phyloP scores from a whole-genome alignment of 352 stramenopile genomes.

The Globisporangium apiculatum region DNA sequence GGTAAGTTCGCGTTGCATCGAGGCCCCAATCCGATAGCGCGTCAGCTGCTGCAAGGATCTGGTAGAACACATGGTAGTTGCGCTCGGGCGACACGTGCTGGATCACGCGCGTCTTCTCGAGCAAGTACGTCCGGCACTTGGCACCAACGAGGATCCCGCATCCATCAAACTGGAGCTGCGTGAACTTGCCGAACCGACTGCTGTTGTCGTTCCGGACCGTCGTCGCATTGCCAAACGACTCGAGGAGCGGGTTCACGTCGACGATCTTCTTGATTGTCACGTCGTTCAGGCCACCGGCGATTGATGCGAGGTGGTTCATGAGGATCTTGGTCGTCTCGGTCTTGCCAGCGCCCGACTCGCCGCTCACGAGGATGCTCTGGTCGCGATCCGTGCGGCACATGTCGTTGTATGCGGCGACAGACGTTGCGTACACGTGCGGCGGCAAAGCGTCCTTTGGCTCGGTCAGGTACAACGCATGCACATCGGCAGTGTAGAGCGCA shows the following conservation, averaged over 20 bases:
- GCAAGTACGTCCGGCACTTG: conserved; percentile 94
- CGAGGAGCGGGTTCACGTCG: conserved; percentile 77
- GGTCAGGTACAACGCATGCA: conserved; percentile 60
- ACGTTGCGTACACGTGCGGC: conserved; percentile 69
- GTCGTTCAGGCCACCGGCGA: conserved; percentile 60
- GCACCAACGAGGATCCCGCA: conserved; percentile 83
- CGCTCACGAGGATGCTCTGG: conserved; percentile 84
- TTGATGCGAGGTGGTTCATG: conserved; percentile 81
- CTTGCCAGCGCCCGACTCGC: conserved; percentile 83
- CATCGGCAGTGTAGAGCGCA: conserved; percentile 77
- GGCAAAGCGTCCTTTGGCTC: conserved; percentile 47
- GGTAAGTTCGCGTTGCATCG: conserved; percentile 39
- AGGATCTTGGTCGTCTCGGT: conserved; percentile 88
- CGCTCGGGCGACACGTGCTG: conserved; percentile 90
- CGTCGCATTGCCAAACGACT: conserved; percentile 76
- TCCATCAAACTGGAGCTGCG: conserved; percentile 46
- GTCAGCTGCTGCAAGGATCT: conserved; percentile 22
- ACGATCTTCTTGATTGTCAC: conserved; percentile 80
- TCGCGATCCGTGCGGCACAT: conserved; percentile 59
- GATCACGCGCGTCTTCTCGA: conserved; percentile 96
- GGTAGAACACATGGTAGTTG: conserved; percentile 98
- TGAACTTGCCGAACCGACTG: conserved; percentile 45
- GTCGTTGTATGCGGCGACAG: conserved; percentile 58
- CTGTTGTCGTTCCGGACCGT: conserved; percentile 48
- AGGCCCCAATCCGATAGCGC: conserved; percentile 23